Evolutionary conservation across 768 basidiomycete species (phyloP), one percentile per base, ranked within the genome.

Genomic region (Myochromella boudieri): DNA sequence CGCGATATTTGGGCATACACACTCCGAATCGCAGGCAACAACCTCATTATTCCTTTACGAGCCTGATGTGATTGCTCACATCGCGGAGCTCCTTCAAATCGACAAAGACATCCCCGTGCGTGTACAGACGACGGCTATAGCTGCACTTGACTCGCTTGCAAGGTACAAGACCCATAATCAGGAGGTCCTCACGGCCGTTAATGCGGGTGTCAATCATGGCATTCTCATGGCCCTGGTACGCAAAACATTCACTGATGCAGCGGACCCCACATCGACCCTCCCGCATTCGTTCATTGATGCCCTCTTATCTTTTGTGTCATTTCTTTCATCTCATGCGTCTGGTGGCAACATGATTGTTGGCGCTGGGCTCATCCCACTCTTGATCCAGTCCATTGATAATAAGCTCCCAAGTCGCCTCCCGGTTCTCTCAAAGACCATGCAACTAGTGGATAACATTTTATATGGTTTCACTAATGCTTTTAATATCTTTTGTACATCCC

Each of bases 161-260:
- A 77, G 92, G 51, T 95, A 95, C 63, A 81, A 91, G 50, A 75
- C 71, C 49, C 91, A 87, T 61, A 77, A 90, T 27, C 81, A 84
- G 56, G 97, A 98, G 60, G 91, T 95, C 29, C 67, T 97, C 37
- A 85, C 86, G 4, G 86, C 94, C 1, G 80, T 98, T 28, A 97
- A 97, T 62, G 95, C 92, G 20, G 92, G 92, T 34, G 92, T 97
- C 44, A 97, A 93, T 58, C 97, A 98, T 60, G 97, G 97, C 10
- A 86, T 93, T 31, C 66, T 99, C 20, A 91, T 98, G 85, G 85
- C 87, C 22, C 72, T 94, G 27, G 76, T 97, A 44, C 81, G 94
- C 51, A 86, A 84, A 66, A 88, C 89, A 18, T 85, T 91, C 14
- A 63, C 75, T 14, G 87, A 92, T 49, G 81, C 93, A 17, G 75